These are phyloP conservation scores for Amoebophrya sp. DNA, from an alignment of 169 alveolate genomes.

Conservation along the genomic window DNA sequence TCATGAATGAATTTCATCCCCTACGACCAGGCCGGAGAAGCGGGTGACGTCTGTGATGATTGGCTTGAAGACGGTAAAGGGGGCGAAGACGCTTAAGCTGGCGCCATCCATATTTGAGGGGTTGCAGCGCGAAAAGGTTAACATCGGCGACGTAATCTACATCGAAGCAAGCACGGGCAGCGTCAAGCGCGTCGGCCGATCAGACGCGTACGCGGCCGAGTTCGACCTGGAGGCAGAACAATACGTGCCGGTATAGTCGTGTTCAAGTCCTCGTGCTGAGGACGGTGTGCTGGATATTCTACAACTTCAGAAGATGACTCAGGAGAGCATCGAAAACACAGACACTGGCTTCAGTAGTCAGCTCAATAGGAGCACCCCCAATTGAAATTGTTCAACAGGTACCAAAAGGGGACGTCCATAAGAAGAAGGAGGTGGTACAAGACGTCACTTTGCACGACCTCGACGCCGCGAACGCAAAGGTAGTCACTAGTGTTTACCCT, in stretches of 20 bases:
- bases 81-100: slow-evolving; percentile 86
- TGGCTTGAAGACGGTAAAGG: slow-evolving; percentile 90
- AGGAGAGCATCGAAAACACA: neutral
- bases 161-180: slow-evolving; percentile 93
- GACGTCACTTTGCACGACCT: slow-evolving; percentile 98
- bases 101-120: slow-evolving; percentile 94
- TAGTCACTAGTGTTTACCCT: slow-evolving; percentile 6
- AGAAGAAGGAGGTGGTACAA: slow-evolving; percentile 95
- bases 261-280: too few species aligned
- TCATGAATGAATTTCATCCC: too few species aligned
- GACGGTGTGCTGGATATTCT: too few species aligned
- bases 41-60: slow-evolving; percentile 82
- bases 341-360: slow-evolving; percentile 38
- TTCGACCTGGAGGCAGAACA: slow-evolving; percentile 98
- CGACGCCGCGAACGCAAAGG: slow-evolving; percentile 96
- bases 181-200: slow-evolving; percentile 95
- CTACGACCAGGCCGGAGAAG: slow-evolving; percentile 34
- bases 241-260: neutral
- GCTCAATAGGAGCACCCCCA: too few species aligned
- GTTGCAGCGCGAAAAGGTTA: slow-evolving; percentile 86
- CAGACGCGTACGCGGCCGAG: slow-evolving; percentile 93
- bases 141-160: slow-evolving; percentile 55
- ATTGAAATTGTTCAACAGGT: too few species aligned
- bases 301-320: too few species aligned
- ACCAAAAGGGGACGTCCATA: slow-evolving; percentile 99